Conservation (phyloP, 2,329 filamentous ascomycete genomes). For the Penicillium digitatum region DNA sequence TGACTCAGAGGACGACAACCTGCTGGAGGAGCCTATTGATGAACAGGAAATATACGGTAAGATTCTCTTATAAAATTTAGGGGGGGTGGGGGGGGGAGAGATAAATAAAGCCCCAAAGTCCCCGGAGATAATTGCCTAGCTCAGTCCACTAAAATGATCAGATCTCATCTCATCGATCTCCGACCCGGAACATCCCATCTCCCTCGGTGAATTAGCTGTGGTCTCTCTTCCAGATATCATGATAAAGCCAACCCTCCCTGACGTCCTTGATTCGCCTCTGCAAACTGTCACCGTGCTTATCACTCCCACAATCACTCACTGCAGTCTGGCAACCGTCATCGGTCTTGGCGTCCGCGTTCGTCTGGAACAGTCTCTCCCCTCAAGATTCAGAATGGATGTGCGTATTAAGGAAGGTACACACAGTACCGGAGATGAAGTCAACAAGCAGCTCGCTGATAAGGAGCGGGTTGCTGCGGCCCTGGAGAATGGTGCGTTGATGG, state of each 20-base stretch:
- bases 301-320: conserved; percentile 95
- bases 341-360: conserved; percentile 88
- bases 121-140: not conserved
- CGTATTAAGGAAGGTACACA: conserved; percentile 96
- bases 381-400: conserved; percentile 88
- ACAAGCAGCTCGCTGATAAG: conserved; percentile 95
- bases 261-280: conserved; percentile 56
- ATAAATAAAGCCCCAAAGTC: not conserved
- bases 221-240: conserved; percentile 93
- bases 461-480: conserved; percentile 91
- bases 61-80: not conserved
- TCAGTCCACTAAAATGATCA: conserved; percentile 34
- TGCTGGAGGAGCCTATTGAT: conserved; percentile 77
- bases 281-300: conserved; percentile 79
- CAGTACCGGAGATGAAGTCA: conserved; percentile 88
- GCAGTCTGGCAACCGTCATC: conserved; percentile 92
- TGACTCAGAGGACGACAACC: conserved; percentile 52
- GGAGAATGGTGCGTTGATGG: conserved; percentile 87
- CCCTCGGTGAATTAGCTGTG: conserved; percentile 86
- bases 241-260: conserved; percentile 65
- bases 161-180: conserved; percentile 93
- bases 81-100: no score
- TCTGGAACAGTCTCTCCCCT: conserved; percentile 83
- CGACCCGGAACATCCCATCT: conserved; percentile 93
- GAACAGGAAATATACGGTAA: conserved; percentile 94